Evolutionary conservation across 208 protist genomes (phyloP).

Genomic region (Trypanosomatidae sp.): DNA sequence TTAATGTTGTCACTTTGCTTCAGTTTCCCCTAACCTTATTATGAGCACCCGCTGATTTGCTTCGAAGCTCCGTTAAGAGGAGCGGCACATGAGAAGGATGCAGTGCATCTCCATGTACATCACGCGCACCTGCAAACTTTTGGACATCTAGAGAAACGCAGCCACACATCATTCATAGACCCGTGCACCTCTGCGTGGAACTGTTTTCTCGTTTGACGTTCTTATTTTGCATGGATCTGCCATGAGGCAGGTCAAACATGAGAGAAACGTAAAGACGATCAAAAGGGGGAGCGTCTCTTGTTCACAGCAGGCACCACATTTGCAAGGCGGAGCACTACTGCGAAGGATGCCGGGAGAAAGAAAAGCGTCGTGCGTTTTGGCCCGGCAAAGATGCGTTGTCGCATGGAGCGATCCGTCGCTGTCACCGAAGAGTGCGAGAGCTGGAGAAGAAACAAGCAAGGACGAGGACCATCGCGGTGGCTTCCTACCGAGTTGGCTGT

Average conservation of each 20-base stretch:
- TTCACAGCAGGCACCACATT: not conserved
- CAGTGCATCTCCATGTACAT: not conserved
- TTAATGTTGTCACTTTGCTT: not conserved
- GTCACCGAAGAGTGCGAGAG: not conserved
- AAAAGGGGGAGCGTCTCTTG: not conserved
- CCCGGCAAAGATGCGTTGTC: not conserved
- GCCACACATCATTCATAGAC: not conserved
- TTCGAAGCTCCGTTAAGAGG: not conserved
- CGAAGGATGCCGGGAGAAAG: no score
- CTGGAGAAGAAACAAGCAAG: not conserved
- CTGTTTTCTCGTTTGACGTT: no score
- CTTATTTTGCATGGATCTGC: not conserved
- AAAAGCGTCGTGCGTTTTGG: not conserved
- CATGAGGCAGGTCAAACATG: not conserved
- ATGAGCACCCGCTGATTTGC: not conserved
- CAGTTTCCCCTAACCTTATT: not conserved
- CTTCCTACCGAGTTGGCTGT: not conserved
- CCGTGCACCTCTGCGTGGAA: not conserved
- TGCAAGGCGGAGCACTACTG: no score
- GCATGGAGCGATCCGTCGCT: not conserved
- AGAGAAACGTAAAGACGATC: not conserved
- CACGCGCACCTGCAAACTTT: not conserved
- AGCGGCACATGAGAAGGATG: not conserved
- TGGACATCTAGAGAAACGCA: not conserved
- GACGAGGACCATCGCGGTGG: not conserved